Evolutionary conservation across 805 yeast genomes (phyloP), one percentile per base, ranked within the genome.

Genomic region (Myxozyma monticola): DNA sequence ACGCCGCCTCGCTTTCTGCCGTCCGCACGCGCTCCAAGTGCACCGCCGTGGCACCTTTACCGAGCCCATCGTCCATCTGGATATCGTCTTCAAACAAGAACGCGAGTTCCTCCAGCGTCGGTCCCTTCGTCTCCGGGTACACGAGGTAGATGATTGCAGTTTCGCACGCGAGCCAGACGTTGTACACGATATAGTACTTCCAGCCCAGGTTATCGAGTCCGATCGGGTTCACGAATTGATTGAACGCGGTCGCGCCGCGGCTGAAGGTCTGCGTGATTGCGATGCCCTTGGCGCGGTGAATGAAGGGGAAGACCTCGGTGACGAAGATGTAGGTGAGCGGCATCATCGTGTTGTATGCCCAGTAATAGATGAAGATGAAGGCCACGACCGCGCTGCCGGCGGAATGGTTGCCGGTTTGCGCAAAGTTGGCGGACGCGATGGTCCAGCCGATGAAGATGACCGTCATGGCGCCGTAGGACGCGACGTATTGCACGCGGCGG

Each of bases 31-130:
- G n/a, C n/a, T n/a, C n/a, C n/a, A n/a, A n/a, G n/a, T n/a, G n/a
- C n/a, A n/a, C n/a, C n/a, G n/a, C n/a, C n/a, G n/a, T n/a, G n/a
- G n/a, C n/a, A 7, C 37, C n/a, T n/a, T n/a, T n/a, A n/a, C n/a
- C n/a, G n/a, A n/a, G n/a, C 30, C n/a, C 24, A 14, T 21, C 15
- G 10, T 35, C 36, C 9, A 15, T 30, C 29, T 25, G 34, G 18
- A 14, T 29, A 8, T 28, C 37, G n/a, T 40, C 35, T 9, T 57
- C 56, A 57, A 61, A 82, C 41, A 82, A 70, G 42, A 77, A 82
- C 62, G 72, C 73, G 31, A 72, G 70, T 55, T 73, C 76, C 57
- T 74, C 78, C 62, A 74, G 68, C 17, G 74, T 68, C 56, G 63
- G 65, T 9, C 76, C 76, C 15, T 68, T 61, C 8, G 77, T 74